Evolutionary conservation across 129 eudicot genomes (phyloP), one percentile per base, ranked within the genome.

Genomic region (Flaveria trinervia): DNA sequence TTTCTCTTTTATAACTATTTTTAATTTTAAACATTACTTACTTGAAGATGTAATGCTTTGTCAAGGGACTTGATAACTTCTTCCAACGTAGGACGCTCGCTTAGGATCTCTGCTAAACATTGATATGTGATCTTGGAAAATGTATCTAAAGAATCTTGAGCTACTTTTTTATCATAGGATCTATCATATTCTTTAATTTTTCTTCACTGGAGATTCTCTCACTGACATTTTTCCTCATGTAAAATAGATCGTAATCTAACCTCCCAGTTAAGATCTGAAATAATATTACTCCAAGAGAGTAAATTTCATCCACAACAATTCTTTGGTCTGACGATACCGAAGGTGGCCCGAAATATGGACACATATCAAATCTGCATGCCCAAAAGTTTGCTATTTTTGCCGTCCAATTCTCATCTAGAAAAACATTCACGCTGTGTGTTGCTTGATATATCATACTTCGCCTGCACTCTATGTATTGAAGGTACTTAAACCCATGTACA

Each of bases 211-310:
- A 59, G 22, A 5, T 22, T 25, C 5, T 36, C 20, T 6, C 46
- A 43, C 8, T 9, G 7, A 43, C 8, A 9, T 5, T 43, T 5
- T 43, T 5, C 8, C 1, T 43, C 8, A 1, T 6, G 8, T 43
- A 43, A 43, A 43, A 43, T 9, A 6, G 10, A 23, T 9, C 33
- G 33, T 28, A 20, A 36, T 22, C 52, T 15, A 17, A 36, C 28
- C 30, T 67, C 30, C 72, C 54, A 15, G 22, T 28, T 28, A 65
- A 18, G 48, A 65, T 36, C n/a, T 33, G 20, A 65, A 28, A 65
- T 14, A 67, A 67, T 16, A 67, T 17, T 17, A 43, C 52, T 17
- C 72, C 72, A 18, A 41, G 5, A 67, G 54, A 41, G 72, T 67
- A 67, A 41, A 67, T 20, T 23, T 59, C 7, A 23, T 22, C 65